Base-by-base conservation (phyloP, 257 asterid genomes). In the Hygrophila difformis region DNA sequence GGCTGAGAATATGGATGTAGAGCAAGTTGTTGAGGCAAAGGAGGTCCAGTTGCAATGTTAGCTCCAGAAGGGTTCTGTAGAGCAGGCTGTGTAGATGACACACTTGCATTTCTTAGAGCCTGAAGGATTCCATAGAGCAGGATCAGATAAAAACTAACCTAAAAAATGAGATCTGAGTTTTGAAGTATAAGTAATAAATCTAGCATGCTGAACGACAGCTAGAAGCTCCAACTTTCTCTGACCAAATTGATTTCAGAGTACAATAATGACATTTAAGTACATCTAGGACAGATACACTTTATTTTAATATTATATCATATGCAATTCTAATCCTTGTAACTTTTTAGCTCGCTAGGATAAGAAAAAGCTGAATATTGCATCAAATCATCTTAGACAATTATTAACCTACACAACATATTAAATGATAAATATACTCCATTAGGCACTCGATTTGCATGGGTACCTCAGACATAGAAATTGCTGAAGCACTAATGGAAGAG, bases 391-490 rank as follows among this genome's bases (percentile, higher is more conserved):
- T n/a, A n/a, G n/a, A n/a, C n/a, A n/a, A n/a, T n/a, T n/a, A n/a
- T n/a, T n/a, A n/a, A n/a, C n/a, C n/a, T n/a, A 3, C 31, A 26
- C 31, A 26, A 19, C 8, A 26, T 26, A 26, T 0, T 3, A 5
- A 26, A 8, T 26, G 31, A 26, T 8, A 26, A 26, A 26, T 26
- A 8, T 3, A 26, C 31, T 26, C 8, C 31, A 3, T 11, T n/a
- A n/a, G n/a, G n/a, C n/a, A n/a, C n/a, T n/a, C n/a, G n/a, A n/a
- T n/a, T n/a, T 22, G 9, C 55, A 49, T 22, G 12, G 20, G 60
- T 75, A 89, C 98, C 96, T 89, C 98, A 12, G 96, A 65, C 79
- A 81, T 68, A 33, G 94, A 79, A 67, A 77, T 73, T 22, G 91
- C 66, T 43, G 96, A 70, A 52, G 75, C 77, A 26, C 83, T 60